These are phyloP conservation scores for Botrytis deweyae DNA, from an alignment of 2,329 filamentous ascomycete species.

Conservation along the genomic window DNA sequence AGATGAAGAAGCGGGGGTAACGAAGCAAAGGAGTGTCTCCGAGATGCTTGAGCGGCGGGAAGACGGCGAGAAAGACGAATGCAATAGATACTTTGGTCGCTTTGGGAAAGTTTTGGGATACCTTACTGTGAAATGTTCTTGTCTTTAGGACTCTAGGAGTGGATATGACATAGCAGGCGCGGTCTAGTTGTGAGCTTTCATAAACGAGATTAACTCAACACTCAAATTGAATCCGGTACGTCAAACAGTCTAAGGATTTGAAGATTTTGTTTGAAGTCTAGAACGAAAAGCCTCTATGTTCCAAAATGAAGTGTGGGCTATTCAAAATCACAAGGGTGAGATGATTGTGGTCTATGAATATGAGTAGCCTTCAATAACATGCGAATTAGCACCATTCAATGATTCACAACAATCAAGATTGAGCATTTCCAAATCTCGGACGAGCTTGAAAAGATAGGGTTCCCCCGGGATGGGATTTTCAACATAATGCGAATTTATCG, in stretches of 20 bases:
- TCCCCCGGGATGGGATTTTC: neutral
- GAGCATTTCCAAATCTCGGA: neutral
- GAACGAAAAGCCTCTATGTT: neutral
- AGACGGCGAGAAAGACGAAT: neutral
- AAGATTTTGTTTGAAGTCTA: neutral
- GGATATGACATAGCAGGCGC: neutral
- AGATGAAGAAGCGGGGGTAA: neutral
- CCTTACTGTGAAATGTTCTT: neutral
- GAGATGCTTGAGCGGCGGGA: neutral
- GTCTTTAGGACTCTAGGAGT: neutral
- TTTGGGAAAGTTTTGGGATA: neutral
- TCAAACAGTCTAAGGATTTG: neutral
- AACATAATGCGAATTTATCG: neutral
- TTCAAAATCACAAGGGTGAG: neutral
- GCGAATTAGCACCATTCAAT: neutral
- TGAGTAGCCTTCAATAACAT: neutral
- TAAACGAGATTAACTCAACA: neutral
- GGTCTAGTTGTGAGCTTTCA: neutral
- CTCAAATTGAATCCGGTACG: neutral
- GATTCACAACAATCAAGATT: neutral
- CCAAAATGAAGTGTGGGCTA: neutral
- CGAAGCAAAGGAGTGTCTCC: neutral
- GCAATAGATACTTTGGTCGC: neutral
- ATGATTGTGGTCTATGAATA: neutral
- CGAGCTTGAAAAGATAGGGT: neutral